Base-by-base conservation (phyloP, 108 stramenopile species). In the Fragilariopsis cylindrus region DNA sequence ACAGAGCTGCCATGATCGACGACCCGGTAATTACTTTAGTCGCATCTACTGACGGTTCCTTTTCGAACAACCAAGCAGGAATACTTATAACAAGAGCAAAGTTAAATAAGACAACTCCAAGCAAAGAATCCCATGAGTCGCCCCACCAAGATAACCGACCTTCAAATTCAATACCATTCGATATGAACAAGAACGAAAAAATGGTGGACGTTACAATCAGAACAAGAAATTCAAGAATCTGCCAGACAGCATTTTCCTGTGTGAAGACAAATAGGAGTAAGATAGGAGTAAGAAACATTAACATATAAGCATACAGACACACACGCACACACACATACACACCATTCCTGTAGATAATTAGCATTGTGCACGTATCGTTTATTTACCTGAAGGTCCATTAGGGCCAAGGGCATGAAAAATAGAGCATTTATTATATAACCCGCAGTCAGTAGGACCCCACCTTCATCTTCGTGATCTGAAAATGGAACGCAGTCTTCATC, bases 31-130 rank as follows among this genome's bases (percentile, higher is more conserved):
- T 65, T 11, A 81, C 84, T 43, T 11, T 70, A 4, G 58, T 39
- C 18, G 63, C 70, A 39, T 68, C 42, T 4, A 87, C 84, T 11
- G 67, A 41, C 4, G 69, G 71, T 49, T 80, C 60, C 73, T 82
- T 86, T 80, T 89, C 88, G 49, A 79, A 73, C 48, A 89, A 57
- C 88, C 88, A 89, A 11, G 88, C 73, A 6, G 88, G 83, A 30
- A 89, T 66, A 15, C 83, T 78, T 54, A 86, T 75, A 2, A 79
- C 76, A 42, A 86, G 67, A 1, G 88, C 81, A 72, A 80, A 84
- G 60, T 88, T 88, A 73, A 82, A 84, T 69, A 85, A 41, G 57
- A 85, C 73, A 48, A 85, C 79, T 18, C 85, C 85, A 69, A 85
- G 48, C 65, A 85, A 52, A 39, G 79, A 69, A 15, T 65, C 76